These are phyloP conservation scores for Mycena galopus DNA, from an alignment of 768 basidiomycete genomes.

Conservation along the genomic window DNA sequence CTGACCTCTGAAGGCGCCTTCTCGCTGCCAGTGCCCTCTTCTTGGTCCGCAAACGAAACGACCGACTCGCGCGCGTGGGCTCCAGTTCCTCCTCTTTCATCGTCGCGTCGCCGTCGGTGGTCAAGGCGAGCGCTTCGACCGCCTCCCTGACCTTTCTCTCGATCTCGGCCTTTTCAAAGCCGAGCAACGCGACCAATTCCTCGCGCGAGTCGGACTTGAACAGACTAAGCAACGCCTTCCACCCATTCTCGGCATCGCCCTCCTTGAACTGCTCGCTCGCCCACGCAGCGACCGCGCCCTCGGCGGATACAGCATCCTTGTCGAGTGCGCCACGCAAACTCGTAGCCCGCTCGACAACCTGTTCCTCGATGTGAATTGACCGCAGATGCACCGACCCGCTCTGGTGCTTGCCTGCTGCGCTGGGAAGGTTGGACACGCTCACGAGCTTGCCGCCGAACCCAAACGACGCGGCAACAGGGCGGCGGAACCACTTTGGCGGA, in stretches of 20 bases:
- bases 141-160: constrained; percentile 85
- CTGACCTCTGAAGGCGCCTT: constrained; percentile 84
- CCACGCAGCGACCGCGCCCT: constrained; percentile 70
- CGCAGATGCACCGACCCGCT: constrained; percentile 86
- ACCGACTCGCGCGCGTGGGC: constrained; percentile 73
- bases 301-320: constrained; percentile 53
- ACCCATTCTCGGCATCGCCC: constrained; percentile 62
- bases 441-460: constrained; percentile 94
- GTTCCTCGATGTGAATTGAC: constrained; percentile 80
- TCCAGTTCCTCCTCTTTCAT: constrained; percentile 57
- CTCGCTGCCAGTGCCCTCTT: constrained; percentile 61
- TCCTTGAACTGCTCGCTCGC: constrained; percentile 70
- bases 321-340: constrained; percentile 64
- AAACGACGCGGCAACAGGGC: constrained; percentile 85
- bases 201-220: constrained; percentile 92
- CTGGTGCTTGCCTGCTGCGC: constrained; percentile 83
- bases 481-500: constrained; percentile 96
- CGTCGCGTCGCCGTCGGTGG: constrained; percentile 49
- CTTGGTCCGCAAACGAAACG: constrained; percentile 88
- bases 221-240: constrained; percentile 90
- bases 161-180: constrained; percentile 92
- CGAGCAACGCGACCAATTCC: constrained; percentile 90
- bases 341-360: constrained; percentile 80
- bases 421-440: constrained; percentile 81
- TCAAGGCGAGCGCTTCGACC: constrained; percentile 76